Conservation (phyloP, 257 asterid species). For the Paulownia fortunei region DNA sequence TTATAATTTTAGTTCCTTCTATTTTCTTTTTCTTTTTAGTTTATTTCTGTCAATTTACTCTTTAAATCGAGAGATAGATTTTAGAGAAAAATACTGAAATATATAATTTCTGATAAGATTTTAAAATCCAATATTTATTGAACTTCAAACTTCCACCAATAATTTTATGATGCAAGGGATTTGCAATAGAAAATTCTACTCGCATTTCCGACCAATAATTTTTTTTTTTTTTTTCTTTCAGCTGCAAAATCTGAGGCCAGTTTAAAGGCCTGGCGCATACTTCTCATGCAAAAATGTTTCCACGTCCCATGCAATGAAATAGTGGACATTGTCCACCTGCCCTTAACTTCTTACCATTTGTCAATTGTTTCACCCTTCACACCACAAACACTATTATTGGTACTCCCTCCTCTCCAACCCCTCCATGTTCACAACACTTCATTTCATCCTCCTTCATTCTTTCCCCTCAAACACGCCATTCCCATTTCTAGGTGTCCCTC, state of each 20-base stretch:
- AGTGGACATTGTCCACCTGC: constrained; percentile 43
- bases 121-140: no score
- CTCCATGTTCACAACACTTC: constrained; percentile 41
- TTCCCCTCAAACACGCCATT: constrained; percentile 38
- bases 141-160: no score
- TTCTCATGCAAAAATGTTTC: constrained; percentile 28
- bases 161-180: no score
- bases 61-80: no score
- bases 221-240: no score
- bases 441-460: constrained; percentile 38
- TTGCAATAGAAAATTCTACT: no score
- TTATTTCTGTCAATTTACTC: no score
- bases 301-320: constrained; percentile 31
- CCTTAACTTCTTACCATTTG: constrained; percentile 45
- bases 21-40: no score
- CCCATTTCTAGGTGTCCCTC: constrained; percentile 35
- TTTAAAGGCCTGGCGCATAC: constrained; percentile 29
- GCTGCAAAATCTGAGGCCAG: not conserved
- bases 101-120: no score
- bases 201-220: no score
- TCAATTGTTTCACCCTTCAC: constrained; percentile 28
- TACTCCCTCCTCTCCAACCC: constrained; percentile 22
- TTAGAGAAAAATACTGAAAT: no score
- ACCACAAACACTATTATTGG: constrained; percentile 40
- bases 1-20: no score